Conservation (phyloP, 768 basidiomycete genomes). For the Naganishia randhawae region DNA sequence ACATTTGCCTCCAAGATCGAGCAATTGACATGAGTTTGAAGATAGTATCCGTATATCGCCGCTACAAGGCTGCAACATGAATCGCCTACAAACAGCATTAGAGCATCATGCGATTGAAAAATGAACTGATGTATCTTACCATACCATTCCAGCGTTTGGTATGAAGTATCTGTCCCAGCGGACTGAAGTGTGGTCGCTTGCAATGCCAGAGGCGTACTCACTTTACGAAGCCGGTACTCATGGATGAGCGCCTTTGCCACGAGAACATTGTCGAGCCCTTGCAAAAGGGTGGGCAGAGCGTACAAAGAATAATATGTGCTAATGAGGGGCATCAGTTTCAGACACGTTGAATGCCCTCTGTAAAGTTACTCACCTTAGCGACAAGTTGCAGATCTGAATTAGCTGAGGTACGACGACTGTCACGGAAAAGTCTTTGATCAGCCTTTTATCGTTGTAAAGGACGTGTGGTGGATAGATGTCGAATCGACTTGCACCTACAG, state of each 20-base stretch:
- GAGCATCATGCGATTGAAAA: not conserved
- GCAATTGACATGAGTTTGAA: not conserved
- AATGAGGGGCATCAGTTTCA: not conserved
- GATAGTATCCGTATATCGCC: constrained; percentile 8
- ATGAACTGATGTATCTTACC: not conserved
- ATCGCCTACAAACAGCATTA: not conserved
- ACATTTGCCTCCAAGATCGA: not conserved
- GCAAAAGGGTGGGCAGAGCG: constrained; percentile 3
- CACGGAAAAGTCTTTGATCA: not conserved
- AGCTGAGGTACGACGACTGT: constrained; percentile 9
- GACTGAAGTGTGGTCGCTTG: not conserved
- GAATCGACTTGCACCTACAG: not conserved
- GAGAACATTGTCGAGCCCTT: not conserved
- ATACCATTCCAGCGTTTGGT: constrained; percentile 12
- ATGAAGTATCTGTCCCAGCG: not conserved
- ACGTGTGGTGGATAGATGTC: not conserved
- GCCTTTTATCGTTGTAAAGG: not conserved
- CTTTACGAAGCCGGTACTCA: not conserved
- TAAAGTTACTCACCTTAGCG: not conserved
- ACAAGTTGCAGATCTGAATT: not conserved
- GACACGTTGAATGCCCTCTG: too few species aligned
- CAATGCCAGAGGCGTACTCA: not conserved
- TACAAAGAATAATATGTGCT: constrained; percentile 13
- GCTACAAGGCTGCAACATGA: constrained; percentile 1
- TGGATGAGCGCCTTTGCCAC: constrained; percentile 2